A percentile compares a stretch with the other conserved stretches of the same genome.
phyloP scores from a whole-genome alignment of 1,284 basidiomycete genomes.

The Thecaphora frezii region DNA sequence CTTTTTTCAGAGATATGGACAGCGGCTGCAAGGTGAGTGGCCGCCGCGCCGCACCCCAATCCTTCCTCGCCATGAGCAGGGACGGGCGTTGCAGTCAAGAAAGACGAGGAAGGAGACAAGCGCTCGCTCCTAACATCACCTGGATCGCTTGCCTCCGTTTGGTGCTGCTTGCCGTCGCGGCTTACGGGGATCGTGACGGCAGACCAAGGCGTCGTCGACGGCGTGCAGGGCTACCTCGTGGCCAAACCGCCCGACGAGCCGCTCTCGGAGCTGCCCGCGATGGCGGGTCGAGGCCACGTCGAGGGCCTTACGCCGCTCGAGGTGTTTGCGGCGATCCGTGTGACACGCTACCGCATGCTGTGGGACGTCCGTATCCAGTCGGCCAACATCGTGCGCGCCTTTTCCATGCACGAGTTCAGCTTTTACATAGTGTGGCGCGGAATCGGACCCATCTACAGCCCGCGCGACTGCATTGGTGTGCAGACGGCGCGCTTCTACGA shows the following conservation, averaged over 20 bases:
- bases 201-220: slow-evolving; percentile 13
- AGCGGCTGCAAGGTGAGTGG: no score
- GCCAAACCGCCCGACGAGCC: slow-evolving; percentile 21
- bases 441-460: slow-evolving; percentile 42
- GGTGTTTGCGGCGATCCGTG: slow-evolving; percentile 37
- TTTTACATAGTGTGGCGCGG: slow-evolving; percentile 45
- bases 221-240: slow-evolving; percentile 17
- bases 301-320: slow-evolving; percentile 31
- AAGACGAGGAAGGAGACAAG: no score
- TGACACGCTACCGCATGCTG: slow-evolving; percentile 37
- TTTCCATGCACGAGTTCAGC: slow-evolving; percentile 34
- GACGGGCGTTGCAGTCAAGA: no score
- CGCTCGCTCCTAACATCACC: no score
- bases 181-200: slow-evolving; percentile 3
- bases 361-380: slow-evolving; percentile 43
- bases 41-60: no score
- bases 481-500: slow-evolving; percentile 34
- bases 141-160: no score
- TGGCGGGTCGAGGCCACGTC: slow-evolving; percentile 27
- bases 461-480: slow-evolving; percentile 35
- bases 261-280: slow-evolving; percentile 30
- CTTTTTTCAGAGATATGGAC: neutral
- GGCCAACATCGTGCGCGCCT: slow-evolving; percentile 35
- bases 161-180: neutral
- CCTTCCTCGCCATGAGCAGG: no score